phyloP scores from a whole-genome alignment of 192 early-diverging fungal species.

The Coemansia sp. region DNA sequence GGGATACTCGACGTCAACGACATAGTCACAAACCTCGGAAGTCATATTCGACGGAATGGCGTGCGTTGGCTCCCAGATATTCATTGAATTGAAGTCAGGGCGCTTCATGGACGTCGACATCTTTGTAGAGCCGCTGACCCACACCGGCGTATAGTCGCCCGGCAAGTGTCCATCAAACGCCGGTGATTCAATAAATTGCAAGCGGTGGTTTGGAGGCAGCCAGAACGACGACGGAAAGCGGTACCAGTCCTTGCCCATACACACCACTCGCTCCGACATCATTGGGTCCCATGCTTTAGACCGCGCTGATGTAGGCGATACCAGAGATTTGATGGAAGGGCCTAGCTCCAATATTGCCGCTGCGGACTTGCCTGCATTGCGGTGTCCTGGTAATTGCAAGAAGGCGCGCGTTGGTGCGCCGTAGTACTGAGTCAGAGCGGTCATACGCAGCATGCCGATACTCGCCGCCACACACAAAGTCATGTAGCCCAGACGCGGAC shows the following conservation, averaged over 20 bases:
- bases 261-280: constrained; percentile 49
- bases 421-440: constrained; percentile 74
- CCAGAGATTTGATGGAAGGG: constrained; percentile 13
- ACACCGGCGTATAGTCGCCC: constrained; percentile 62
- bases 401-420: constrained; percentile 69
- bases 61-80: constrained; percentile 41
- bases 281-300: background rate
- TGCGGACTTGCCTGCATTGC: constrained; percentile 14
- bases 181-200: constrained; percentile 69
- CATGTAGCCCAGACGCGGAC: constrained; percentile 28
- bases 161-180: constrained; percentile 85
- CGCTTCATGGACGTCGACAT: constrained; percentile 19
- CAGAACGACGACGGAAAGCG: constrained; percentile 93
- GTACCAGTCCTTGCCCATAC: constrained; percentile 96
- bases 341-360: constrained; percentile 31
- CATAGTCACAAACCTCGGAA: constrained; percentile 24
- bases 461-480: constrained; percentile 52
- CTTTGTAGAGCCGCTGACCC: constrained; percentile 12
- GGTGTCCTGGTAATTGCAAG: constrained; percentile 51
- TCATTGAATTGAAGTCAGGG: constrained; percentile 38
- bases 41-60: background rate
- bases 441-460: constrained; percentile 71
- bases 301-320: background rate
- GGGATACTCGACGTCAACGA: constrained; percentile 24
- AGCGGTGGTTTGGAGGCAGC: constrained; percentile 69